Conservation (phyloP, 139 green algal species). For the Deuterostichococcus epilithicus region DNA sequence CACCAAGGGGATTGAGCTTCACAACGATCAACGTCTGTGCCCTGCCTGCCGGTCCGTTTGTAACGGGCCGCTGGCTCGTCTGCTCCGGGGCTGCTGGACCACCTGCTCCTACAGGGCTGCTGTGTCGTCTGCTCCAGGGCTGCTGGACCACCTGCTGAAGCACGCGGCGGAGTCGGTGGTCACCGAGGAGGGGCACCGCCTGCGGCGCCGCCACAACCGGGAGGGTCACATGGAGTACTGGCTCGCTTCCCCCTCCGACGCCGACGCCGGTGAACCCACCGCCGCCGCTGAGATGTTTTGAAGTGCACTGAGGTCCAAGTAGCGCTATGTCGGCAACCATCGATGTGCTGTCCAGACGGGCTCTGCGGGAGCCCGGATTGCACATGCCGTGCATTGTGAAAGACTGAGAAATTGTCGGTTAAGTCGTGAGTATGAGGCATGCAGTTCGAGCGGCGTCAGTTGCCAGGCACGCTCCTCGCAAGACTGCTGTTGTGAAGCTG, state of each 20-base stretch:
- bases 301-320: not conserved
- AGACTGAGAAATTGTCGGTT: too few species aligned
- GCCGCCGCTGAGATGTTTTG: not conserved
- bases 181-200: constrained; percentile 20
- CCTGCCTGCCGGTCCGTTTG: not conserved
- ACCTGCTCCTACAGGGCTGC: constrained; percentile 41
- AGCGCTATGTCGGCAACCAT: too few species aligned
- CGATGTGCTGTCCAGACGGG: too few species aligned
- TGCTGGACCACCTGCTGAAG: constrained; percentile 67
- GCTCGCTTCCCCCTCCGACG: constrained; percentile 30
- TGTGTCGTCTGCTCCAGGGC: constrained; percentile 66
- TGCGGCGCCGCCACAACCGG: constrained; percentile 51
- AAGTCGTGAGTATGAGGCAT: too few species aligned
- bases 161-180: constrained; percentile 51
- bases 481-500: too few species aligned
- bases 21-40: not conserved
- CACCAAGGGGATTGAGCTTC: too few species aligned
- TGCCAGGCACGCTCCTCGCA: too few species aligned
- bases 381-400: too few species aligned
- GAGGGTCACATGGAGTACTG: constrained; percentile 62
- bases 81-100: not conserved
- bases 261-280: not conserved
- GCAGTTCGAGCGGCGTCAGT: too few species aligned
- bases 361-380: too few species aligned
- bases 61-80: not conserved